These are phyloP conservation scores for Penicillium tannophilum DNA, from an alignment of 495 filamentous ascomycete species.

Conservation along the genomic window DNA sequence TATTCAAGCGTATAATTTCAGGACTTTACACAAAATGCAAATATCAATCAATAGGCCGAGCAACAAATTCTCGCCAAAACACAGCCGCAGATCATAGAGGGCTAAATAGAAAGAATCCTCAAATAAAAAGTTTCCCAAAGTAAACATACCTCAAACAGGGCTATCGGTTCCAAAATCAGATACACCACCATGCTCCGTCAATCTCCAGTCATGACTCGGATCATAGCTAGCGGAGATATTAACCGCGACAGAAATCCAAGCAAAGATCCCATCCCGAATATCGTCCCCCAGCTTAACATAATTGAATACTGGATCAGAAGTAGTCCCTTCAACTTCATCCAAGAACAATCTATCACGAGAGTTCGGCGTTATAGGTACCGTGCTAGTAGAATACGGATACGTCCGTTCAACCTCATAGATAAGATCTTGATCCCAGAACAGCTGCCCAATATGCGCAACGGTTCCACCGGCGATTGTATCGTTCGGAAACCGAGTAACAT, in stretches of 20 bases:
- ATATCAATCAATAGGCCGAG: no score
- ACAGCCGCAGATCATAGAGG: no score
- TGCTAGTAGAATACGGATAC: constrained; percentile 59
- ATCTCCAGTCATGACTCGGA: constrained; percentile 7
- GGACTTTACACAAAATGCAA: no score
- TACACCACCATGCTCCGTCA: constrained; percentile 9
- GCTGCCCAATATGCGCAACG: constrained; percentile 59
- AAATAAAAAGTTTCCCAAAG: neutral
- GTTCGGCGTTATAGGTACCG: constrained; percentile 47
- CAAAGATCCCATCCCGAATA: constrained; percentile 54
- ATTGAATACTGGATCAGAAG: constrained; percentile 59
- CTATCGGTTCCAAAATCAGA: constrained; percentile 1
- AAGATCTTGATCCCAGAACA: constrained; percentile 60
- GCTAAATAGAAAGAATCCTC: no score
- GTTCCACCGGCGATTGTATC: constrained; percentile 51
- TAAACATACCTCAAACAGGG: neutral
- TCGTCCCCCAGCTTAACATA: constrained; percentile 57
- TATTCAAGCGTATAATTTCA: no score
- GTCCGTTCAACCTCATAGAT: constrained; percentile 46
- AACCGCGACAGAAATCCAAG: constrained; percentile 55
- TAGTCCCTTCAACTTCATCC: constrained; percentile 45
- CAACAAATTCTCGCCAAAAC: no score
- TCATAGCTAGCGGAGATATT: constrained; percentile 31
- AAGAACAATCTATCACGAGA: constrained; percentile 50
- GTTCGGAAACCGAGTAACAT: constrained; percentile 50